Evolutionary conservation across 1,139 yeast species (phyloP), one percentile per base, ranked within the genome.

Genomic region (Candida gigantensis): DNA sequence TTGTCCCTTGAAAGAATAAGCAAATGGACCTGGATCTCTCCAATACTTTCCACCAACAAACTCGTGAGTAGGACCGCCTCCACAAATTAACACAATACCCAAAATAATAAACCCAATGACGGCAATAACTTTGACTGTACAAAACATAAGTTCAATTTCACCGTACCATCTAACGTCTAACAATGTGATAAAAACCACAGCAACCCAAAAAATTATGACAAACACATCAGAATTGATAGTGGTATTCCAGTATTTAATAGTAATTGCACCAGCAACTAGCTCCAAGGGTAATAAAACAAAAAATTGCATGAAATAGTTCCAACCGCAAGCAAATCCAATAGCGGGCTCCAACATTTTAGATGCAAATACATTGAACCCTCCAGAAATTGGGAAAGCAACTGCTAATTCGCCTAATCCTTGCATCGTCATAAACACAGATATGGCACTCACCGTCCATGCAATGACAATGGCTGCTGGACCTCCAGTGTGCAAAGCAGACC

Each of bases 381-480:
- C 73, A 42, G 67, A 58, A 26, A 67, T 58, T 3, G 73, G 72
- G 47, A 64, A 66, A 0, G 72, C 57, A 9, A 62, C 59, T 1
- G 66, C 50, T 33, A 67, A 53, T 42, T 67, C 73, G 12, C 72
- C 72, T 35, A 66, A 55, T 4, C 70, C 72, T 51, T 65, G 72
- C 58, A 67, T 63, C 17, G 72, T 66, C 18, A 53, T 53, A 40
- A 51, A 60, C 3, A 60, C 60, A 1, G 56, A 53, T 8, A 58
- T 39, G 2, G 63, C 61, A 6, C 55, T 57, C 3, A 60, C 33
- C 1, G 47, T 37, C 62, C 63, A 81, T 6, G 81, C 83, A 35
- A 78, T 69, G 15, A 83, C 53, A 38, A 81, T 65, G 34, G 81
- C 83, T 3, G 80, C 86, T 3, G 89, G 87, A 8, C 90, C 89